Evolutionary conservation across 1,139 yeast species (phyloP).

Genomic region (Nakaseomyces sp.): DNA sequence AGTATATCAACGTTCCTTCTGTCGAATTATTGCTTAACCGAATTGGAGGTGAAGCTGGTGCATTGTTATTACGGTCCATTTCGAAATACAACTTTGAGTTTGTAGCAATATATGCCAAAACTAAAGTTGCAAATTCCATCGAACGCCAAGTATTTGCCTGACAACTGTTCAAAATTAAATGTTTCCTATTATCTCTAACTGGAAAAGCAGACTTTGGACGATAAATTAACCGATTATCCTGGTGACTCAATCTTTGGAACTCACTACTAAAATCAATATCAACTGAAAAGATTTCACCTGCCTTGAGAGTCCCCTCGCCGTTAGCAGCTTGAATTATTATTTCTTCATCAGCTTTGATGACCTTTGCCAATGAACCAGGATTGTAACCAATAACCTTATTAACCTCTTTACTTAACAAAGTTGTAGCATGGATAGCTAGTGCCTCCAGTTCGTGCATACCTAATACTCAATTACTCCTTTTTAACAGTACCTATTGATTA

Average conservation of each 20-base stretch:
- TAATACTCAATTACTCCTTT: too few species aligned
- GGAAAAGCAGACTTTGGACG: not conserved
- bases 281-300: not conserved
- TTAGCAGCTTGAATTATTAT: not conserved
- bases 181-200: not conserved
- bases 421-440: not conserved
- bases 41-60: not conserved
- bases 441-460: conserved; percentile 1
- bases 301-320: not conserved
- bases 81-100: conserved; percentile 1
- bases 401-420: not conserved
- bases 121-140: not conserved
- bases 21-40: not conserved
- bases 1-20: not conserved
- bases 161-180: not conserved
- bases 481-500: too few species aligned
- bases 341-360: not conserved
- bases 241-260: not conserved
- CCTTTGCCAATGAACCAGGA: not conserved
- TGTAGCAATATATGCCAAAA: not conserved
- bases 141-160: not conserved
- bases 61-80: not conserved
- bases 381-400: not conserved
- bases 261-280: not conserved
- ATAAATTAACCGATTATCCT: not conserved